Base-by-base conservation (phyloP, 1,284 basidiomycete species). In the Melanopsichium pennsylvanicum region DNA sequence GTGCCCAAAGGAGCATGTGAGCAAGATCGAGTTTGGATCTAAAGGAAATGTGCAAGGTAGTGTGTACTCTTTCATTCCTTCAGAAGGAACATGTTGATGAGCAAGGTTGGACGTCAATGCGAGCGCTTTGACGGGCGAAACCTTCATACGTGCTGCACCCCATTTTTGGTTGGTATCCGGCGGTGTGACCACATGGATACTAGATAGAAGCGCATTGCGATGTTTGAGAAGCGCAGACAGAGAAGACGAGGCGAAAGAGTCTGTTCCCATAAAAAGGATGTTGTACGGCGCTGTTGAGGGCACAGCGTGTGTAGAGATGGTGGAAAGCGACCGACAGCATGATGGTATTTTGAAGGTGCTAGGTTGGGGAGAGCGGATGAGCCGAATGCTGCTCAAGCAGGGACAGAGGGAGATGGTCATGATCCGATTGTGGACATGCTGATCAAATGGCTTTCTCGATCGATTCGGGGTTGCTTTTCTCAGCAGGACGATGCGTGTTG, bases 1-100 rank as follows among this genome's bases (percentile, higher is more conserved):
- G 46, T 92, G 89, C 0, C 94, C 94, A 74, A 97, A 97, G 0
- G 93, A 96, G 9, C 92, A 93, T 0, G 93, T 95, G 4, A 97
- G 73, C 7, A 97, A 85, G 10, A 97, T 46, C 9, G 76, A 59
- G 4, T 46, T 27, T 7, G 22, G 61, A 54, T 25, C 78, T 45
- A 10, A 40, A 1, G 31, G 7, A 18, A 52, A 35, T 3, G 27
- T 22, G 7, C 4, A 11, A 13, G 61, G 64, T 3, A 70, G 44
- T 13, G 16, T 19, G 22, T 60, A 70, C 6, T 27, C 40, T 3
- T 38, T 33, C 45, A 76, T 45, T 1, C 74, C 76, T 5, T 8
- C 23, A 2, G 38, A 5, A 0, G 73, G 73, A 1, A 79, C 57
- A 5, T 55, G 22, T 6, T 58, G 26, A 16, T 57, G 56, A 3